Evolutionary conservation across 2,329 filamentous ascomycete genomes (phyloP).

Genomic region (Cryphonectria parasitica): DNA sequence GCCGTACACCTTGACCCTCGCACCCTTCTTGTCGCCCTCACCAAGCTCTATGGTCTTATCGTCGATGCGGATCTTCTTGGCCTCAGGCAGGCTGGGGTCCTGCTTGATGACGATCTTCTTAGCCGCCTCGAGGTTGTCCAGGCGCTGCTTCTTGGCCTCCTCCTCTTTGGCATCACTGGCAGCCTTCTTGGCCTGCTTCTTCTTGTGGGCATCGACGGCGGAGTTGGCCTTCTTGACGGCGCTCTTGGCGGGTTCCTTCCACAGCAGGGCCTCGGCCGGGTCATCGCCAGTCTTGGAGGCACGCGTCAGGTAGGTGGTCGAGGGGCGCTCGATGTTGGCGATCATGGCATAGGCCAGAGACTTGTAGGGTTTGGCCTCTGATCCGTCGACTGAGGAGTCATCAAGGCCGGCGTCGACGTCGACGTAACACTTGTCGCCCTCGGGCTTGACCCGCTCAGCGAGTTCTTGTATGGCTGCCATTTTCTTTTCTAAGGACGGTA

Average conservation of each 20-base stretch:
- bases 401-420: conserved; percentile 81
- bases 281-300: conserved; percentile 71
- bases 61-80: conserved; percentile 76
- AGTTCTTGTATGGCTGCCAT: conserved; percentile 54
- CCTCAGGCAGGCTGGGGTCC: conserved; percentile 74
- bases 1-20: conserved; percentile 78
- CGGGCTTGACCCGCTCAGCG: conserved; percentile 53
- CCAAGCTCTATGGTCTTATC: conserved; percentile 67
- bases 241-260: conserved; percentile 83
- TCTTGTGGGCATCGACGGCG: conserved; percentile 75
- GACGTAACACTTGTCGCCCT: conserved; percentile 63
- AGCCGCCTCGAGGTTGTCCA: conserved; percentile 74
- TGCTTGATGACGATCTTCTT: conserved; percentile 76
- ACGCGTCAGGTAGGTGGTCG: conserved; percentile 68
- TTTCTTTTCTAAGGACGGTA: conserved; percentile 22
- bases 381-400: conserved; percentile 67
- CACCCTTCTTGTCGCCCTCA: conserved; percentile 64
- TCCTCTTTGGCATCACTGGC: conserved; percentile 73
- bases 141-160: conserved; percentile 72
- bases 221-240: conserved; percentile 84
- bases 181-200: conserved; percentile 80
- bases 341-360: conserved; percentile 78
- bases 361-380: conserved; percentile 78
- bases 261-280: conserved; percentile 65
- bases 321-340: conserved; percentile 62